These are phyloP conservation scores for Claviceps digitariae DNA, from an alignment of 2,329 filamentous ascomycete species.

Conservation along the genomic window DNA sequence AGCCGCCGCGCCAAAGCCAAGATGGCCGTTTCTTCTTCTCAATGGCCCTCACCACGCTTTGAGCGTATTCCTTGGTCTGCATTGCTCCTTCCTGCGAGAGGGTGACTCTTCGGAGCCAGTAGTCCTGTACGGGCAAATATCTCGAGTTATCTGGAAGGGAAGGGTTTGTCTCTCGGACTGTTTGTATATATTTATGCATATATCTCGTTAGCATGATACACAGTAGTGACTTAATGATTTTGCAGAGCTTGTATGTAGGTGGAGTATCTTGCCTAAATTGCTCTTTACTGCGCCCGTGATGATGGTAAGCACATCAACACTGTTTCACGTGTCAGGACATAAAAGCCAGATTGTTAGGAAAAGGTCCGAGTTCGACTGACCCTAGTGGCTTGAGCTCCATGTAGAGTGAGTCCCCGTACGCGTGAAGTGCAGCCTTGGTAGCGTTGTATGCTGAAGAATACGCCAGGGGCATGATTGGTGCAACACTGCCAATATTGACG, in stretches of 20 bases:
- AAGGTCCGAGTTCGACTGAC: constrained; percentile 1
- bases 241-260: too few species aligned
- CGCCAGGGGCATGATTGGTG: constrained; percentile 10
- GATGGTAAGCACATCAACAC: constrained; percentile 9
- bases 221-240: neutral
- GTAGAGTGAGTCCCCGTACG: constrained; percentile 10
- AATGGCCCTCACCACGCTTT: constrained; percentile 7
- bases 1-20: constrained; percentile 10
- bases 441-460: constrained; percentile 12
- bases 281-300: constrained; percentile 8
- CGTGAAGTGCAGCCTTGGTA: constrained; percentile 12
- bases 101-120: constrained; percentile 6
- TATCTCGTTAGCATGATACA: neutral
- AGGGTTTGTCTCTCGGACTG: constrained; percentile 6
- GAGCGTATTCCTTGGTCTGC: constrained; percentile 8
- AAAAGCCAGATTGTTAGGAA: neutral
- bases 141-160: constrained; percentile 6
- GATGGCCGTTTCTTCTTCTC: constrained; percentile 6
- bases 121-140: constrained; percentile 6
- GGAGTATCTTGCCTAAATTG: constrained; percentile 7
- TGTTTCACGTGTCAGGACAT: neutral
- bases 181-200: neutral
- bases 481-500: constrained; percentile 14
- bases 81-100: constrained; percentile 4
- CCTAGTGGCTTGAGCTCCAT: constrained; percentile 13